Percentiles rank a stretch among this genome's conserved stretches.
These are phyloP conservation scores for Excoecaria cochinchinensis DNA, from an alignment of 345 rosid genomes.

Conservation along the genomic window DNA sequence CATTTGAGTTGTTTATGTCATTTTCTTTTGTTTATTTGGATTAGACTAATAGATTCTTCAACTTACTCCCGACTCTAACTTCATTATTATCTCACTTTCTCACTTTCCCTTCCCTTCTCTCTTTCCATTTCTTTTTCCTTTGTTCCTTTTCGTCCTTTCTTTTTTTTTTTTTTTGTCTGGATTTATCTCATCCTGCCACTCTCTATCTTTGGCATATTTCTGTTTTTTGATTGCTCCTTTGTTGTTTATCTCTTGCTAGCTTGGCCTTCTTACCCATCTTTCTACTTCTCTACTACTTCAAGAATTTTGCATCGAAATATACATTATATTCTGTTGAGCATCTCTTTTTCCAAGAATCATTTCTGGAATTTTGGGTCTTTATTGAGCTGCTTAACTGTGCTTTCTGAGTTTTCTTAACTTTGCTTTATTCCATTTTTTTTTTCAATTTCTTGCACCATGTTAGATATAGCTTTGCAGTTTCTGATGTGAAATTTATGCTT, in stretches of 20 bases:
- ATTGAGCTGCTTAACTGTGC: not conserved
- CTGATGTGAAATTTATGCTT: not conserved
- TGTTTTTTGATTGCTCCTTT: not conserved
- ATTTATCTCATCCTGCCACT: not conserved
- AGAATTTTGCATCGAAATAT: not conserved
- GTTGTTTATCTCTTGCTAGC: not conserved
- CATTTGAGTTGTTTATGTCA: not conserved
- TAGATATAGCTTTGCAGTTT: not conserved
- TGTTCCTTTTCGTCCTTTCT: not conserved
- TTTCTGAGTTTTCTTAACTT: not conserved
- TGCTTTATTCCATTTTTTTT: not conserved
- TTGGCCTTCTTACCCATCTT: not conserved
- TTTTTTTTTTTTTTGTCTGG: not conserved
- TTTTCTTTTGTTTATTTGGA: not conserved
- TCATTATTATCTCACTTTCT: not conserved
- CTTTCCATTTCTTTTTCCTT: not conserved
- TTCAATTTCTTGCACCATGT: not conserved
- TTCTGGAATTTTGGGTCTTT: not conserved
- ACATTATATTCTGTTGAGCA: not conserved
- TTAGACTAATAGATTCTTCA: conserved; percentile 3
- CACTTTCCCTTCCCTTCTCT: not conserved
- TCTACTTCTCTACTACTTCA: not conserved
- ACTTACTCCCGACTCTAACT: not conserved
- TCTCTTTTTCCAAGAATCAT: not conserved
- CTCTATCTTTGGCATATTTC: not conserved